Evolutionary conservation across 441 rosid species (phyloP).

Genomic region (Pelargonium citronellum): DNA sequence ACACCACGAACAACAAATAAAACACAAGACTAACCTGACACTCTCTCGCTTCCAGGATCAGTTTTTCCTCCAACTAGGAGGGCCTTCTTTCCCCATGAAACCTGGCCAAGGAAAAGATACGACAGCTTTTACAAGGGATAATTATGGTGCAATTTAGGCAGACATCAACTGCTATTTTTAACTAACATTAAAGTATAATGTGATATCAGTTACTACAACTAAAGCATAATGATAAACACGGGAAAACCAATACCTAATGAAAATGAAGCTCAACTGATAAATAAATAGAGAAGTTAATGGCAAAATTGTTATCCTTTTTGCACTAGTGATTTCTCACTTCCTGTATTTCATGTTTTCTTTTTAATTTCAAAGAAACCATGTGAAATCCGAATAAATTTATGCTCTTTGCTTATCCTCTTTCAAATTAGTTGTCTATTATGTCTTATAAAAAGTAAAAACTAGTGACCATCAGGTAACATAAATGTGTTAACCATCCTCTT

Average conservation of each 20-base stretch:
- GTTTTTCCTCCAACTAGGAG: constrained; percentile 90
- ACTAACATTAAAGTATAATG: background rate
- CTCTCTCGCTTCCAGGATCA: constrained; percentile 63
- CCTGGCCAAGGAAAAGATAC: constrained; percentile 34
- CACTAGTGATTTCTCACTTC: background rate
- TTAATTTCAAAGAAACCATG: too few relatives aligned
- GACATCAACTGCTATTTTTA: background rate
- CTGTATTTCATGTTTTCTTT: background rate
- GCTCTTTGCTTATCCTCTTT: too few relatives aligned
- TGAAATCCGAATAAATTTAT: too few relatives aligned
- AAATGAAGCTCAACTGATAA: background rate
- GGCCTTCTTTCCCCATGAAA: constrained; percentile 91
- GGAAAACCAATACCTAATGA: background rate
- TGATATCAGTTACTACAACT: background rate
- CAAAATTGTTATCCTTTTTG: background rate
- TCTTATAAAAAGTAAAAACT: background rate
- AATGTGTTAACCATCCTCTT: background rate
- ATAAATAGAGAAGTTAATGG: background rate
- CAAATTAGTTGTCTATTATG: too few relatives aligned
- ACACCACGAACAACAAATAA: constrained; percentile 10
- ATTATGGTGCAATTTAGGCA: background rate
- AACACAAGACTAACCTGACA: constrained; percentile 55
- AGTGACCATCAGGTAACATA: background rate
- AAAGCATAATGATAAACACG: background rate
- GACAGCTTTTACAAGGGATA: constrained; percentile 12